Evolutionary conservation across 257 asterid species (phyloP), one percentile per base, ranked within the genome.

Genomic region (Penstemon eatonii): DNA sequence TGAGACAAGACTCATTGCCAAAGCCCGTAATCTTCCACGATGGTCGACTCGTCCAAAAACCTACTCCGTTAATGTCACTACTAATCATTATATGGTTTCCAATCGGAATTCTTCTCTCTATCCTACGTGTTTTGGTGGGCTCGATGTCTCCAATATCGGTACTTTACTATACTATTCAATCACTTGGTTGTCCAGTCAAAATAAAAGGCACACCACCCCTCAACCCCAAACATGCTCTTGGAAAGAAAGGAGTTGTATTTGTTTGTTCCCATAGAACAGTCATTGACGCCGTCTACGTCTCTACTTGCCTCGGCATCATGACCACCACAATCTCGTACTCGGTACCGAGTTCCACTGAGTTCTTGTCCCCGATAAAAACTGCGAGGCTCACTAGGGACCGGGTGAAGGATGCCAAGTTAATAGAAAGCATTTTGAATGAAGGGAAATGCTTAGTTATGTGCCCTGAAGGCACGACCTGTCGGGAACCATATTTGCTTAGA

Each of bases 391-490:
- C 67, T 63, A 86, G 97, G 5, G 90, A 86, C 70, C 79, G 96
- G 0, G 66, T 69, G 45, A 84, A 66, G 12, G 97, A 90, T 25
- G 91, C 96, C 0, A 62, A 78, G 44, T 85, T 84, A 92, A 88
- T 90, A 58, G 76, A 75, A 65, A 78, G 75, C 11, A 71, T 86
- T 0, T 33, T 90, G 42, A 39, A 73, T 49, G 81, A 82, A 71
- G 97, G 92, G 33, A 55, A 55, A 15, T 0, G 96, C 63, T 62
- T 90, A 38, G 92, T 76, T 2, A 82, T 90, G 25, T 90, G 90
- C 69, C 97, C 97, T 0, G 96, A 91, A 73, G 97, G 97, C 5
- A 91, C 95, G 3, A 91, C 97, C 0, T 84, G 93, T 45, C 71
- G 96, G 56, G 97, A 91, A 47, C 95, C 97, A 0, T 91, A 85